A percentile compares a stretch with the other conserved stretches of the same genome.
These are phyloP conservation scores for Paramarasmius palmivorus DNA, from an alignment of 1,284 basidiomycete genomes.

Conservation along the genomic window DNA sequence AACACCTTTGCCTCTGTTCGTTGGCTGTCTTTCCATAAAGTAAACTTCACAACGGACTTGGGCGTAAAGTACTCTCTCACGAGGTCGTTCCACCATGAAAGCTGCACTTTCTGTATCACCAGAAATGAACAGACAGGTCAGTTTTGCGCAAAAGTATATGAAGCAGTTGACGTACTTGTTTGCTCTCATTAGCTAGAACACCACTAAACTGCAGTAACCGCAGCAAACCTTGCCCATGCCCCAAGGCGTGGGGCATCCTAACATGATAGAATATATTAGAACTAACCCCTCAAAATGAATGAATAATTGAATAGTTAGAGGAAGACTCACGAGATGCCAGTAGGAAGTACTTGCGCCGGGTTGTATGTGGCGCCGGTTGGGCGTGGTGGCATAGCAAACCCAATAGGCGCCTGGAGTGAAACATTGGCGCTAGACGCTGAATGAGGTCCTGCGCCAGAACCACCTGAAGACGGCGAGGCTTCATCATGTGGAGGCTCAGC, in stretches of 20 bases:
- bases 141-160: constrained; percentile 10
- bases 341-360: background rate
- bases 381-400: background rate
- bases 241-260: constrained; percentile 31
- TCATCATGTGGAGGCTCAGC: constrained; percentile 3
- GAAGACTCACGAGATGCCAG: background rate
- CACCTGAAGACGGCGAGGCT: background rate
- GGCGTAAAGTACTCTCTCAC: constrained; percentile 67
- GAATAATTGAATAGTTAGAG: background rate
- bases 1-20: constrained; percentile 76
- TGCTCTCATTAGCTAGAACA: constrained; percentile 51
- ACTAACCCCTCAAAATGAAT: constrained; percentile 1
- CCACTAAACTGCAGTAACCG: constrained; percentile 69
- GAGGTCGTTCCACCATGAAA: constrained; percentile 63
- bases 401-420: background rate
- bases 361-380: background rate
- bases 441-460: background rate
- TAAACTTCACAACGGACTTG: constrained; percentile 69
- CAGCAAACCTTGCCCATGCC: constrained; percentile 58
- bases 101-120: constrained; percentile 46
- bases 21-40: constrained; percentile 79
- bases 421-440: background rate
- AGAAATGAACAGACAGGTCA: constrained; percentile 3
- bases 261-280: constrained; percentile 12
- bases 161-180: constrained; percentile 37